Percentiles rank a stretch among this genome's conserved stretches.
Evolutionary conservation across 2,329 filamentous ascomycete genomes (phyloP).

Genomic region (Cyphellophora europaea): DNA sequence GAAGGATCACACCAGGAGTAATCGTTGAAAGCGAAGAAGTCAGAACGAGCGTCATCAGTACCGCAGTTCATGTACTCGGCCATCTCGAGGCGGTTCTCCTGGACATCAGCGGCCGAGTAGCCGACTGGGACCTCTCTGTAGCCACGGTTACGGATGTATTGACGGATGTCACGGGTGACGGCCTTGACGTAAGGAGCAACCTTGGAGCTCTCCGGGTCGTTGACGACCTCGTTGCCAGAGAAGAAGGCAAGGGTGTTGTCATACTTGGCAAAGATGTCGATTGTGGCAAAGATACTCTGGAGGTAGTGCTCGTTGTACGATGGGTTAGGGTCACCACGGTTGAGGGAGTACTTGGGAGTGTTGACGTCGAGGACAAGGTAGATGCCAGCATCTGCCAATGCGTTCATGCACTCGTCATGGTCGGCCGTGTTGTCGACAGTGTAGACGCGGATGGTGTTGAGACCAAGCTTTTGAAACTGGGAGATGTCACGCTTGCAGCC

Average conservation of each 20-base stretch:
- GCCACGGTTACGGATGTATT: constrained; percentile 54
- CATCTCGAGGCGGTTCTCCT: constrained; percentile 76
- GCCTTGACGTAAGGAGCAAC: constrained; percentile 69
- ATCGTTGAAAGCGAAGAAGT: constrained; percentile 86
- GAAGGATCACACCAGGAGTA: constrained; percentile 77
- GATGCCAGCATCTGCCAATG: constrained; percentile 73
- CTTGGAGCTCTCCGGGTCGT: constrained; percentile 55
- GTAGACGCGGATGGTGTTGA: constrained; percentile 91
- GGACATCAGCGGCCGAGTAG: constrained; percentile 70
- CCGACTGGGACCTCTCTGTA: constrained; percentile 64
- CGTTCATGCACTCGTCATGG: constrained; percentile 79
- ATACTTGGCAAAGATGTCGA: constrained; percentile 75
- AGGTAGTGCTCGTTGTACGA: constrained; percentile 87
- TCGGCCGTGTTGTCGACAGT: constrained; percentile 75
- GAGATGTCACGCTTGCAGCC: constrained; percentile 71
- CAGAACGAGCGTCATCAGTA: constrained; percentile 68
- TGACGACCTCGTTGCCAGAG: constrained; percentile 73
- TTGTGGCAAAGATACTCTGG: constrained; percentile 76
- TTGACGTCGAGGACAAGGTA: constrained; percentile 90
- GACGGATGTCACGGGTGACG: constrained; percentile 65
- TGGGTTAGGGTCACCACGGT: constrained; percentile 58
- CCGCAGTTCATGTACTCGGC: constrained; percentile 93
- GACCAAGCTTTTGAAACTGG: constrained; percentile 73
- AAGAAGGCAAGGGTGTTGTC: constrained; percentile 81
- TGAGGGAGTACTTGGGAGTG: constrained; percentile 81